Evolutionary conservation across 2,329 filamentous ascomycete genomes (phyloP).

Genomic region (Aspergillus latus): DNA sequence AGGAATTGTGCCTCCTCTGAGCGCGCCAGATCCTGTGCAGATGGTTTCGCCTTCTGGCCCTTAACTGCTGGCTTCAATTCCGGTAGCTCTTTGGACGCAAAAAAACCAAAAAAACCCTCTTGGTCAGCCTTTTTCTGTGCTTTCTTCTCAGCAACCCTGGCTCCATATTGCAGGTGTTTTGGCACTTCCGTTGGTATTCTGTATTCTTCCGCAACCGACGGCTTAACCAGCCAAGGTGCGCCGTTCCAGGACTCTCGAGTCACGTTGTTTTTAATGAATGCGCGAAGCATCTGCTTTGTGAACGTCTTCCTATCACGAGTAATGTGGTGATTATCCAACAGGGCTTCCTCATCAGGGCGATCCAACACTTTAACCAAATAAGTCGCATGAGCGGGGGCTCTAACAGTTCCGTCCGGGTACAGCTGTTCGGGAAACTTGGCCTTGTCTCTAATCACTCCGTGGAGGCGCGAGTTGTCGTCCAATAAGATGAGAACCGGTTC

Average conservation of each 20-base stretch:
- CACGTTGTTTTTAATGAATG: constrained; percentile 95
- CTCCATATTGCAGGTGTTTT: constrained; percentile 76
- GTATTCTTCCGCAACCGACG: constrained; percentile 77
- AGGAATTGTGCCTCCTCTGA: constrained; percentile 48
- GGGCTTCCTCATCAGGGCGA: constrained; percentile 67
- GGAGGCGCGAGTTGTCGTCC: constrained; percentile 65
- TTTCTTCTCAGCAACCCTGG: constrained; percentile 74
- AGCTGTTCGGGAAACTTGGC: constrained; percentile 65
- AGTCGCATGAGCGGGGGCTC: constrained; percentile 68
- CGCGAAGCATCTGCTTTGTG: constrained; percentile 88
- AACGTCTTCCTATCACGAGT: constrained; percentile 87
- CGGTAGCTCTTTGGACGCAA: constrained; percentile 59
- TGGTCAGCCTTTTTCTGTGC: constrained; percentile 61
- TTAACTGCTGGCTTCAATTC: constrained; percentile 74
- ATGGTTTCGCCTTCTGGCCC: constrained; percentile 61
- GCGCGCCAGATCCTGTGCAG: constrained; percentile 47
- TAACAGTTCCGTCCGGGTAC: constrained; percentile 66
- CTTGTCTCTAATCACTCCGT: constrained; percentile 81
- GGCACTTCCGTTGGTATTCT: constrained; percentile 87
- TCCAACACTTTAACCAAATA: constrained; percentile 78
- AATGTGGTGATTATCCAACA: constrained; percentile 79
- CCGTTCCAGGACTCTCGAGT: constrained; percentile 88
- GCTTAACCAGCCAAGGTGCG: constrained; percentile 94
- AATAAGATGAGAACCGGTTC: constrained; percentile 76
- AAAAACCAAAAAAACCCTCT: constrained; percentile 53